Evolutionary conservation across 1,284 basidiomycete genomes (phyloP), one percentile per base, ranked within the genome.

Genomic region (Ceratobasidium sp.): DNA sequence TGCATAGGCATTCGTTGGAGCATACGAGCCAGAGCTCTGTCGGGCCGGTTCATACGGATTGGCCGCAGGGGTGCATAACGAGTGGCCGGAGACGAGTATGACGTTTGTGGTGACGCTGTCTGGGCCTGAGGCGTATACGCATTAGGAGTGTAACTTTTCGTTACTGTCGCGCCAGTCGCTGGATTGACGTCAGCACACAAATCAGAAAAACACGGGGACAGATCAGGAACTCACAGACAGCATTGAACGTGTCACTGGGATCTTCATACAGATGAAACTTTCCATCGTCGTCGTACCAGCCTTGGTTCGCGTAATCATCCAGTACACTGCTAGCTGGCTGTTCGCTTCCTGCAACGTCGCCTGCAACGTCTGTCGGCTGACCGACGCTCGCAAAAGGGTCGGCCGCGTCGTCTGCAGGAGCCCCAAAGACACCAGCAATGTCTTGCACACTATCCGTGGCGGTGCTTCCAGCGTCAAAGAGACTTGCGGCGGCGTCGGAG

Each of bases 291-390:
- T 77, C 70, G 64, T 76, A 74, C 73, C 74, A 73, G 43, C 73
- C 76, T 57, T 78, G 77, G 42, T 73, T 74, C 70, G 75, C 71
- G 68, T 75, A 74, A 43, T 75, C 72, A 7, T 70, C 69, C 27
- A 64, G 38, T 15, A 45, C 58, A 32, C 35, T 45, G 8, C 27
- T 47, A 27, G 25, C 58, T 31, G 43, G n/a, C 17, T 29, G 29
- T 15, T 60, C 65, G 25, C 47, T 42, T 68, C 35, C 49, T 27
- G 50, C 38, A 40, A n/a, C 45, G 40, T 55, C 40, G 43, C 20
- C 40, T 17, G 25, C 67, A 38, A 32, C 40, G n/a, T 56, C 52
- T n/a, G 8, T 57, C 17, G 13, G 15, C 32, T 43, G 52, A n/a
- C 57, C 67, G 13, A 52, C 64, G n/a, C 31, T 43, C 35, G 60